Evolutionary conservation across 2,329 filamentous ascomycete genomes (phyloP).

Genomic region (Dothistroma septosporum): DNA sequence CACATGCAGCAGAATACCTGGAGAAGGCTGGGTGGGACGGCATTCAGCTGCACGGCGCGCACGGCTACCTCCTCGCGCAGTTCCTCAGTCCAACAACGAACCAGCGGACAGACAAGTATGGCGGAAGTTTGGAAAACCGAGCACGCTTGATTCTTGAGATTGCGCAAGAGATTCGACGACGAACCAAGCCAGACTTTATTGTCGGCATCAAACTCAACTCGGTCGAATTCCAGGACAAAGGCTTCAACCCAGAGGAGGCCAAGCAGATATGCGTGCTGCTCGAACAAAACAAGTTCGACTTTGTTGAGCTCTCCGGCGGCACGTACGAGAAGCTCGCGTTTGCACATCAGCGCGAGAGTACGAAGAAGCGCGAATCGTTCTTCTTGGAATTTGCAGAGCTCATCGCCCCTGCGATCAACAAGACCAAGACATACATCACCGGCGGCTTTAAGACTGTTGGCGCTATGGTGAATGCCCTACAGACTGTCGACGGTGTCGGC

Average conservation of each 20-base stretch:
- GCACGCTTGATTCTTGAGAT: conserved; percentile 42
- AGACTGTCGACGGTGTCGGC: conserved; percentile 58
- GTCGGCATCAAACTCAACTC: conserved; percentile 58
- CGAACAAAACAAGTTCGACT: conserved; percentile 51
- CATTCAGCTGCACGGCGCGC: conserved; percentile 44
- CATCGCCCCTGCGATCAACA: conserved; percentile 47
- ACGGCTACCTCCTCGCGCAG: conserved; percentile 45
- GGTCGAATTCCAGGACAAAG: conserved; percentile 53
- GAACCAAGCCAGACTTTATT: conserved; percentile 41
- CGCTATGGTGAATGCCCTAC: conserved; percentile 57
- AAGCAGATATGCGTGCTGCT: conserved; percentile 36
- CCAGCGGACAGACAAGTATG: conserved; percentile 43
- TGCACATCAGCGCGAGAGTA: conserved; percentile 51
- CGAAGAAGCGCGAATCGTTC: conserved; percentile 48
- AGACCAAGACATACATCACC: conserved; percentile 57
- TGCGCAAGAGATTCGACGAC: conserved; percentile 37
- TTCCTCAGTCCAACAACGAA: conserved; percentile 44
- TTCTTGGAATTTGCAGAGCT: conserved; percentile 58
- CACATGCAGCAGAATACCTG: conserved; percentile 58
- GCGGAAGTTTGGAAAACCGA: conserved; percentile 42
- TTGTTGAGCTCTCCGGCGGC: conserved; percentile 58
- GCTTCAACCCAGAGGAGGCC: conserved; percentile 51
- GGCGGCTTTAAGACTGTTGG: conserved; percentile 54
- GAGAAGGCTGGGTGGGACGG: conserved; percentile 60
- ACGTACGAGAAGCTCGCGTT: conserved; percentile 56